A percentile compares a stretch with the other conserved stretches of the same genome.
Evolutionary conservation across 306 rosid genomes (phyloP).

Genomic region (Castanea sativa): DNA sequence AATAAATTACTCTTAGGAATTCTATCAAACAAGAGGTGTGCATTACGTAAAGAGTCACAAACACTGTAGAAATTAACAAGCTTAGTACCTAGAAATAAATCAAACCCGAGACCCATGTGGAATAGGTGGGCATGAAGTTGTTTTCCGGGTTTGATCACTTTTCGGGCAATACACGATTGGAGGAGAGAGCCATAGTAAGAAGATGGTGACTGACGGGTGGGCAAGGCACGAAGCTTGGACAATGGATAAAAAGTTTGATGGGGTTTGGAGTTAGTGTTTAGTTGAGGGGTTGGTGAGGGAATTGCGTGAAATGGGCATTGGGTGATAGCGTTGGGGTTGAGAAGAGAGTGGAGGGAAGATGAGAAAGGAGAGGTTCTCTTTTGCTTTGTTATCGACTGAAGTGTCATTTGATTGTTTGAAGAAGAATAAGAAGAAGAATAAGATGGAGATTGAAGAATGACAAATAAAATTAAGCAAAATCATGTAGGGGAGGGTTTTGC

Average conservation of each 20-base stretch:
- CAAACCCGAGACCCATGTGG: conserved; percentile 54
- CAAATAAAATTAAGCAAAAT: not conserved
- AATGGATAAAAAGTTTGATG: conserved; percentile 9
- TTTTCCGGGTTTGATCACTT: conserved; percentile 55
- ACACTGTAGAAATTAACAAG: conserved; percentile 44
- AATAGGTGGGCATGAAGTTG: conserved; percentile 62
- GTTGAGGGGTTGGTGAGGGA: conserved; percentile 21
- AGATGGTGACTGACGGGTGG: conserved; percentile 10
- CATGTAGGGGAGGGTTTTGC: not conserved
- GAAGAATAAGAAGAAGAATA: not conserved
- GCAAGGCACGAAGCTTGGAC: conserved; percentile 15
- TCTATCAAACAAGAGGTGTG: conserved; percentile 59
- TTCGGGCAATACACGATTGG: conserved; percentile 48
- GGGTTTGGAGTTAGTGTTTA: not conserved
- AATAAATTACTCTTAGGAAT: conserved; percentile 62
- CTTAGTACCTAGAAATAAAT: conserved; percentile 47
- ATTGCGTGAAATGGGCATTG: conserved; percentile 24
- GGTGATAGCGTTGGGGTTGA: not conserved
- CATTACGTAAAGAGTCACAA: conserved; percentile 44
- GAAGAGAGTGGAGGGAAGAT: conserved; percentile 8
- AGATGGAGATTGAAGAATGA: not conserved
- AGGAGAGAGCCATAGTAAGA: conserved; percentile 44
- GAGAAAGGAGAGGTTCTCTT: conserved; percentile 25
- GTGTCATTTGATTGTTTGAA: conserved; percentile 35
- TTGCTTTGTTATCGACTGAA: conserved; percentile 22